Conservation (phyloP, 1,284 basidiomycete genomes). For the Trichosporon coremiiforme region DNA sequence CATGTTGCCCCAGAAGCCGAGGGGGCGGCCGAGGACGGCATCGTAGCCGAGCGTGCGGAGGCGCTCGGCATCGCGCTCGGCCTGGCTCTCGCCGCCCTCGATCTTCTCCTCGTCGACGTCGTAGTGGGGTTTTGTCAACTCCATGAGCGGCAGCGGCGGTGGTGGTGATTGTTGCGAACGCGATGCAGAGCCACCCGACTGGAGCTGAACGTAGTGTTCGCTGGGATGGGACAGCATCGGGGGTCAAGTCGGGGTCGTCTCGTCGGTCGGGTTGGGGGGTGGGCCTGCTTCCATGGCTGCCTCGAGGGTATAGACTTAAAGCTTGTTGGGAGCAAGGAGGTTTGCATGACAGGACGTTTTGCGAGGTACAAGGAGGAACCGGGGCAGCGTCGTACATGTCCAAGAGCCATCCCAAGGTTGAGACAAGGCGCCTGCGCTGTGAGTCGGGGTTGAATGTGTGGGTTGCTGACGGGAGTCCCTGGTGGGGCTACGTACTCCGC, state of each 20-base stretch:
- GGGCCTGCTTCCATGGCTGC: background rate
- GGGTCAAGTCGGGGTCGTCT: background rate
- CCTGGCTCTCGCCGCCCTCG: constrained; percentile 29
- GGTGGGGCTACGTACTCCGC: background rate
- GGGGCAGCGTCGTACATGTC: background rate
- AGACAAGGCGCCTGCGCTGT: background rate
- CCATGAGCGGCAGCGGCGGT: background rate
- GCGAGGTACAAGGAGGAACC: background rate
- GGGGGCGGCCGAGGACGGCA: constrained; percentile 49
- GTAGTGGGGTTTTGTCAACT: background rate
- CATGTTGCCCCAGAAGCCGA: constrained; percentile 53
- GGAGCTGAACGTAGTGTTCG: constrained; percentile 6
- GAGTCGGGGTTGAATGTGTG: background rate
- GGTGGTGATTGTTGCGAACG: background rate
- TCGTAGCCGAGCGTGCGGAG: constrained; percentile 51
- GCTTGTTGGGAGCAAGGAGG: background rate
- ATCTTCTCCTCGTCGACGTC: constrained; percentile 20
- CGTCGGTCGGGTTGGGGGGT: no score
- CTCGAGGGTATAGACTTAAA: constrained; percentile 2
- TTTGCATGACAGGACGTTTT: background rate
- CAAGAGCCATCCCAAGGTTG: background rate
- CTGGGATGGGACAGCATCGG: constrained; percentile 8
- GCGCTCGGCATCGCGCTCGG: constrained; percentile 43
- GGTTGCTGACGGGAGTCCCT: background rate
- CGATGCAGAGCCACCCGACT: background rate